Evolutionary conservation across 1,284 basidiomycete genomes (phyloP).

Genomic region (Apiotrichum porosum): DNA sequence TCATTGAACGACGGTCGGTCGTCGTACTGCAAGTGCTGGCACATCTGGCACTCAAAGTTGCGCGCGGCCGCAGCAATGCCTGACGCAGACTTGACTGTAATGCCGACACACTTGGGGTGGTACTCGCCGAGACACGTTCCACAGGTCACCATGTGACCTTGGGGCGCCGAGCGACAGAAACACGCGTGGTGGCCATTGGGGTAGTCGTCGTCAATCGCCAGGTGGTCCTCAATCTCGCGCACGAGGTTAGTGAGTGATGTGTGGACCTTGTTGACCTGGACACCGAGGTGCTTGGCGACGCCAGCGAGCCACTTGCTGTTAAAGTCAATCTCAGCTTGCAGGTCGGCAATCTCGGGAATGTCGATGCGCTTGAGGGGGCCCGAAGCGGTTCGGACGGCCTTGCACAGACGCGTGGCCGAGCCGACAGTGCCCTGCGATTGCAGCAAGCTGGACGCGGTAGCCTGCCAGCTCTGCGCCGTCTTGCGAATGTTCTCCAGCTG

Average conservation of each 20-base stretch:
- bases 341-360: slow-evolving; percentile 35
- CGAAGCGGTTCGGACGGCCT: slow-evolving; percentile 23
- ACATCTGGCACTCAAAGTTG: slow-evolving; percentile 40
- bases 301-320: slow-evolving; percentile 26
- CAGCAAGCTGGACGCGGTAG: slow-evolving; percentile 22
- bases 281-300: slow-evolving; percentile 18
- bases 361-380: slow-evolving; percentile 24
- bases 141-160: slow-evolving; percentile 31
- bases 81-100: slow-evolving; percentile 19
- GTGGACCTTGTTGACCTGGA: slow-evolving; percentile 15
- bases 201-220: slow-evolving; percentile 28
- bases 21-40: slow-evolving; percentile 26
- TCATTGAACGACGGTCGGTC: slow-evolving; percentile 29
- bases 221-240: slow-evolving; percentile 23
- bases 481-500: slow-evolving; percentile 37
- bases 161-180: slow-evolving; percentile 29
- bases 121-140: slow-evolving; percentile 28
- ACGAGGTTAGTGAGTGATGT: slow-evolving; percentile 26
- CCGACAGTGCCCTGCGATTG: slow-evolving; percentile 17
- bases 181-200: slow-evolving; percentile 26
- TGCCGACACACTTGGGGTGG: slow-evolving; percentile 38
- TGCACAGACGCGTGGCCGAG: slow-evolving; percentile 31
- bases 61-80: slow-evolving; percentile 7
- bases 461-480: slow-evolving; percentile 34
- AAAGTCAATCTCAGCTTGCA: slow-evolving; percentile 34